Evolutionary conservation across 176 grass and related monocot genomes (phyloP).

Genomic region (Saccharum spontaneum): DNA sequence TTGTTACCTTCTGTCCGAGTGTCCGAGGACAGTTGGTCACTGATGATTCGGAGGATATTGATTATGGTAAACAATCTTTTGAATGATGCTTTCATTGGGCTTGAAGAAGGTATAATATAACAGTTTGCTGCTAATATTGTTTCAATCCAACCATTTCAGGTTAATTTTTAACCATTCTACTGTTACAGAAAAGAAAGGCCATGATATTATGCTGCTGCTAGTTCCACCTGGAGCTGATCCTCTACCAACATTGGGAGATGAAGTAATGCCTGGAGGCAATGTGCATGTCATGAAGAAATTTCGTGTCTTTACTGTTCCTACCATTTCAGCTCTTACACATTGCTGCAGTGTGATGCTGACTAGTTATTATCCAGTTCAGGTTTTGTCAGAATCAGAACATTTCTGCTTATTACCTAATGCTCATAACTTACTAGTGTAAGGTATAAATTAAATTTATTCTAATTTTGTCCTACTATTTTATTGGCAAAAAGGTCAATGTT

Average conservation of each 20-base stretch:
- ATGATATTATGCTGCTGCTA: slow-evolving; percentile 68
- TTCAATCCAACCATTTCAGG: slow-evolving; percentile 1
- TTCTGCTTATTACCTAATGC: slow-evolving; percentile 23
- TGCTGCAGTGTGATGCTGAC: slow-evolving; percentile 80
- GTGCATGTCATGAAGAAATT: slow-evolving; percentile 66
- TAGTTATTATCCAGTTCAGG: slow-evolving; percentile 86
- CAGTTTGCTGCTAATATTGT: slow-evolving; percentile 16
- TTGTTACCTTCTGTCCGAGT: slow-evolving; percentile 68
- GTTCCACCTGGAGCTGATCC: slow-evolving; percentile 77
- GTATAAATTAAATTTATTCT: not conserved
- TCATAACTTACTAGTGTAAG: slow-evolving; percentile 9
- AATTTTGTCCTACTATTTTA: not conserved
- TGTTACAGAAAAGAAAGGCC: slow-evolving; percentile 67
- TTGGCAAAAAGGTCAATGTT: slow-evolving; percentile 58
- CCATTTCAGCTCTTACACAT: slow-evolving; percentile 65
- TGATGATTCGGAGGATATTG: slow-evolving; percentile 80
- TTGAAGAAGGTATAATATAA: slow-evolving; percentile 68
- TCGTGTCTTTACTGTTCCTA: slow-evolving; percentile 51
- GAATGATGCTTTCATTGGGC: slow-evolving; percentile 70
- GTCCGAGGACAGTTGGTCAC: slow-evolving; percentile 65
- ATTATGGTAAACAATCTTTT: slow-evolving; percentile 71
- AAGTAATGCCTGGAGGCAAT: slow-evolving; percentile 43
- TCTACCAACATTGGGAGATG: slow-evolving; percentile 51
- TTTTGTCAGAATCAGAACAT: slow-evolving; percentile 37
- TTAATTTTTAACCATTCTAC: slow-evolving; percentile 31